Base-by-base conservation (phyloP, 306 rosid species). In the Ziziphus jujuba region DNA sequence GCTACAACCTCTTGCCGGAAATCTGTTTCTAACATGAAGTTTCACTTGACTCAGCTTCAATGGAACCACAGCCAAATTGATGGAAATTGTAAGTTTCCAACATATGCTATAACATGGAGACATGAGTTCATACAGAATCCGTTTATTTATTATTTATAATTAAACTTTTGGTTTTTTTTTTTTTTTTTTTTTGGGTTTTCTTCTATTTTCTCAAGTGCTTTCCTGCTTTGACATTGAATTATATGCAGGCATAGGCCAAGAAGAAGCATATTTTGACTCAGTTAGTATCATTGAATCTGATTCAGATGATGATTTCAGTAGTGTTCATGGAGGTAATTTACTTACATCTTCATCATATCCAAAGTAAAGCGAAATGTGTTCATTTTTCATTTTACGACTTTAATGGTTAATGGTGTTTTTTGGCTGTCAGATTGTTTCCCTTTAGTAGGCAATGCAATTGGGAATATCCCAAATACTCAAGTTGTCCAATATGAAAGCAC, bases 261-360 rank as follows among this genome's bases (percentile, higher is more conserved):
- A 82, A 62, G 98, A 92, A 40, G 79, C 91, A 43, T 92, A 97
- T 97, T 92, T 84, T 70, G 98, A 92, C 80, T 86, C 98, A 11
- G 79, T 70, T 61, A 87, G 93, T 72, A 86, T 87, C 53, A 31
- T 90, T 48, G 97, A 84, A 5, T 84, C 98, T 54, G 98, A 92
- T 73, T 87, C 89, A 36, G 97, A 88, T 78, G 98, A 92, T 38
- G 98, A 92, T 11, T 92, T 81, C 86, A 66, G 77, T 43, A 92
- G 97, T 55, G 96, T 90, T 38, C 91, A 82, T 87, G 98, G 88
- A 83, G 98, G 97, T 92, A 63, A 74, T 69, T 33, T 57, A 61
- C 61, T 60, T 33, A 3, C 71, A 14, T 69, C 65, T 68, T 72
- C 71, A 14, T 69, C 65, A 65, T 72, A 24, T 63, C 43, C 66